A percentile compares a stretch with the other conserved stretches of the same genome.
Conservation (phyloP, 345 rosid genomes). For the Populus ilicifolia region DNA sequence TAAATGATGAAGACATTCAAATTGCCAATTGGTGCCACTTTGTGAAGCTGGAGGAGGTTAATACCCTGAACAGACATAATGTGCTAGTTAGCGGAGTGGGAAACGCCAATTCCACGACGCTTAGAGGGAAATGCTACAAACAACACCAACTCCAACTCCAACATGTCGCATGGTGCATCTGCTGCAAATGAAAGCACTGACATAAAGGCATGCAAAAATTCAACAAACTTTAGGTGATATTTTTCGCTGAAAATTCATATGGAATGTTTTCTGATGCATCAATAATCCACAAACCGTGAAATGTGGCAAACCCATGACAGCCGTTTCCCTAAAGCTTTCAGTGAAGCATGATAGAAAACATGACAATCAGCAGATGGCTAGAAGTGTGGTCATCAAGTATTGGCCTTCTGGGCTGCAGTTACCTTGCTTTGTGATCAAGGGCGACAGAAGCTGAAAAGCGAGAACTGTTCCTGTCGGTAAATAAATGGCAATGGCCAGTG, state of each 20-base stretch:
- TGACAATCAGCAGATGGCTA: neutral
- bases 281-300: neutral
- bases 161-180: no score
- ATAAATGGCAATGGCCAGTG: neutral
- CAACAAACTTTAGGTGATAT: neutral
- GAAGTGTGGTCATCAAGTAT: neutral
- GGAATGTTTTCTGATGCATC: neutral
- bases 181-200: no score
- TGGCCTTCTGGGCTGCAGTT: neutral
- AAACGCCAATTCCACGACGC: no score
- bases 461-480: neutral
- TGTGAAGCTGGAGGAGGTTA: no score
- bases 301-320: neutral
- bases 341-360: neutral
- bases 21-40: no score
- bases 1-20: no score
- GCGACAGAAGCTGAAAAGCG: neutral
- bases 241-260: neutral
- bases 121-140: no score
- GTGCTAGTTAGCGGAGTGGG: no score
- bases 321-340: neutral
- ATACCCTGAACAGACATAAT: no score
- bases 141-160: no score
- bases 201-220: neutral
- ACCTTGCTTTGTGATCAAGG: neutral